Base-by-base conservation (phyloP, 306 rosid species). In the Malus fusca region DNA sequence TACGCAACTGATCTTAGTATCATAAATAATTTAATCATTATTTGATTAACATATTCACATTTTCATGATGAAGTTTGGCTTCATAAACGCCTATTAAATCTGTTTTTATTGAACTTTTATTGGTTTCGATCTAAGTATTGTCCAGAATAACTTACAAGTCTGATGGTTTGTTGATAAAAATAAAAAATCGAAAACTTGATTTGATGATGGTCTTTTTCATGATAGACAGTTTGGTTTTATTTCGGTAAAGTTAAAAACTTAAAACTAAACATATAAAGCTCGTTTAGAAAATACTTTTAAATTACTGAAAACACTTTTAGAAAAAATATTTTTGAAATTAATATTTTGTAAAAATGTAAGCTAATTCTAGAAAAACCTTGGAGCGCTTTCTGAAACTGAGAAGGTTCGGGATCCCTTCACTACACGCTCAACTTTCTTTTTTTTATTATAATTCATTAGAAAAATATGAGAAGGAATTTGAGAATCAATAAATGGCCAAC, bases 401-500 rank as follows among this genome's bases (percentile, higher is more conserved):
- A 35, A 51, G 18, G 21, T 51, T 17, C 1, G 8, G 21, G 18
- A 51, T 51, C 18, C 17, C 55, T 17, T 51, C 21, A 25, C 66
- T 26, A 5, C 8, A 26, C 8, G 8, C 8, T 74, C 33, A 7
- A 11, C 4, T 26, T 44, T 17, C 4, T 56, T 77, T 37, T 30
- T 35, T 7, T 55, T 52, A 73, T 78, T 76, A 22, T 8, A 55
- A 56, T 80, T 78, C 70, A 75, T 66, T 35, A 55, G 68, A 77
- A 80, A 59, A 33, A 74, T 71, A 68, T 23, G 40, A 59, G 30
- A 83, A 70, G 80, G 86, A 84, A 82, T 79, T 79, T 71, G 79
- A 84, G 74, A 77, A 78, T 74, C 77, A 69, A 71, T 61, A 73
- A 80, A 72, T 53, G 84, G 81, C 81, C 75, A 76, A 70, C 79